Percentiles rank a stretch among this genome's conserved stretches.
These are phyloP conservation scores for Nicotiana undulata DNA, from an alignment of 257 asterid genomes.

Conservation along the genomic window DNA sequence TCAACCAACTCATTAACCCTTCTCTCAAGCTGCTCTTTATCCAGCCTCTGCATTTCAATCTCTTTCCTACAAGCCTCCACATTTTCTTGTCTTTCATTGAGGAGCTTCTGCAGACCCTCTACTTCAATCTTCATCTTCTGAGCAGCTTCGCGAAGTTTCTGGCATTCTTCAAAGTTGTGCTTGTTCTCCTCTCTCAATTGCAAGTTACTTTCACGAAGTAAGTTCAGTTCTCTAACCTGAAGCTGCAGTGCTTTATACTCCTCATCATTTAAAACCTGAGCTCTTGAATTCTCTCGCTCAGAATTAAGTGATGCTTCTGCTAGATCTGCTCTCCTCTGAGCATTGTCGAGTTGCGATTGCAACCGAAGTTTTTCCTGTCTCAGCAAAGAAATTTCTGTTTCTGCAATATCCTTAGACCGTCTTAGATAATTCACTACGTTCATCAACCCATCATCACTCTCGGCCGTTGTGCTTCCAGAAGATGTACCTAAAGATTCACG, in stretches of 20 bases:
- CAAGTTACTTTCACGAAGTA: constrained; percentile 90
- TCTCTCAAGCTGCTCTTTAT: constrained; percentile 48
- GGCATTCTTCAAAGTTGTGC: constrained; percentile 85
- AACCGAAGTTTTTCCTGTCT: constrained; percentile 78
- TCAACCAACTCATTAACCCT: constrained; percentile 66
- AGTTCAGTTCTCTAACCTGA: constrained; percentile 78
- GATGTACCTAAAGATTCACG: constrained; percentile 37
- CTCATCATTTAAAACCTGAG: constrained; percentile 55
- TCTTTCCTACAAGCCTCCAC: constrained; percentile 59
- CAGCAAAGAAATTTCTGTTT: constrained; percentile 81
- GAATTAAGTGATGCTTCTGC: constrained; percentile 62
- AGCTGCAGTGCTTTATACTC: constrained; percentile 72
- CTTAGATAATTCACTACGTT: constrained; percentile 78
- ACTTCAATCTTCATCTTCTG: constrained; percentile 47
- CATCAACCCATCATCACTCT: constrained; percentile 69
- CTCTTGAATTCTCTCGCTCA: constrained; percentile 56
- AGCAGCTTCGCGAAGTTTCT: constrained; percentile 71
- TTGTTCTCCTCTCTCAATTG: constrained; percentile 92
- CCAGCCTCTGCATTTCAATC: constrained; percentile 37
- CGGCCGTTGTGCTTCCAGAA: constrained; percentile 46
- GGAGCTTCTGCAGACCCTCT: constrained; percentile 49
- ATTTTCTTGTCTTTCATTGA: constrained; percentile 43
- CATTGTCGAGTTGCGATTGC: constrained; percentile 75
- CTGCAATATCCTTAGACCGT: constrained; percentile 85
- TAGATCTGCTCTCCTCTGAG: constrained; percentile 64